A percentile compares a stretch with the other conserved stretches of the same genome.
These are phyloP conservation scores for Syzygium aromaticum DNA, from an alignment of 345 rosid genomes.

Conservation along the genomic window DNA sequence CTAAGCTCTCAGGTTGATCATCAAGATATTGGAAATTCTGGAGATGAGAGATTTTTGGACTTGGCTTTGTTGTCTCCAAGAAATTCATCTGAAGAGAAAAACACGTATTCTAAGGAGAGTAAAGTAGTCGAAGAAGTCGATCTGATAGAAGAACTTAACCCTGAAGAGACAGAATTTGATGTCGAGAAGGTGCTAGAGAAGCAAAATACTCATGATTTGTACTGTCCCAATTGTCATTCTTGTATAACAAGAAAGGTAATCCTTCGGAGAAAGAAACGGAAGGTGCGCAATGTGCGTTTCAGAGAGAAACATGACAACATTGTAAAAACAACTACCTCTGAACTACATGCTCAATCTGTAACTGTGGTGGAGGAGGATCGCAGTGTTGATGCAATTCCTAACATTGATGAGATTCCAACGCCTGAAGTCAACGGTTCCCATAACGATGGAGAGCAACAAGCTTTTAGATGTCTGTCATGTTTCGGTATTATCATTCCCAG, in stretches of 20 bases:
- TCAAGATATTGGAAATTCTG: not conserved
- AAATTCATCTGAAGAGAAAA: constrained; percentile 3
- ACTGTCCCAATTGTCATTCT: constrained; percentile 72
- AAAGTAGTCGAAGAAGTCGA: constrained; percentile 11
- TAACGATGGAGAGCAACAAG: constrained; percentile 10
- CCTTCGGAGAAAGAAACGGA: constrained; percentile 42
- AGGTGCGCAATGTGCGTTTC: constrained; percentile 6
- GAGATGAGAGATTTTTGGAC: not conserved
- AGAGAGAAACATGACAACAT: constrained; percentile 14
- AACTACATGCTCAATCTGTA: constrained; percentile 1
- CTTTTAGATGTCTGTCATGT: constrained; percentile 69
- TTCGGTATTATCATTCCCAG: constrained; percentile 55
- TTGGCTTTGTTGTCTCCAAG: constrained; percentile 14
- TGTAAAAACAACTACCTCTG: not conserved
- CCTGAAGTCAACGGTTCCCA: not conserved
- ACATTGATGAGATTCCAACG: not conserved
- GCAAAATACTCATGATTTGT: constrained; percentile 72
- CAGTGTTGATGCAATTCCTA: not conserved
- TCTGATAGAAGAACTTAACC: constrained; percentile 34
- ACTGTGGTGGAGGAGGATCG: constrained; percentile 2
- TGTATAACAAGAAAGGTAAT: constrained; percentile 66
- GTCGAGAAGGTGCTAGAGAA: constrained; percentile 52
- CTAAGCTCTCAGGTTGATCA: not conserved
- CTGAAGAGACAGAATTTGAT: constrained; percentile 35
- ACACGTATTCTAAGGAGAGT: constrained; percentile 9